These are phyloP conservation scores for Colletotrichum lindemuthianum DNA, from an alignment of 2,329 filamentous ascomycete species.

Conservation along the genomic window DNA sequence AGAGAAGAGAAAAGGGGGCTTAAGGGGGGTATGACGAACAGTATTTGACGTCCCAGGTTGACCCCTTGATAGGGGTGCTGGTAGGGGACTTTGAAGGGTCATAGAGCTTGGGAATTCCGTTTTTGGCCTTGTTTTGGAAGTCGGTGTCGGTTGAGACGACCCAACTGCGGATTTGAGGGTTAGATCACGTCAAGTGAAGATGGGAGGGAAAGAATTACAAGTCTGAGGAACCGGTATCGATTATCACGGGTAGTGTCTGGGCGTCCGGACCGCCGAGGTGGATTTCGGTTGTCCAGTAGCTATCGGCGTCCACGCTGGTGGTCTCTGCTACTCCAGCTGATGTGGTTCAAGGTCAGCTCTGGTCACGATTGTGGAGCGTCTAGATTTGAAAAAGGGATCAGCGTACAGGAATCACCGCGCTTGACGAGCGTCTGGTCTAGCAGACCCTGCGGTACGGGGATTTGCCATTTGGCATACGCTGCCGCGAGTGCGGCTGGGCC, in stretches of 20 bases:
- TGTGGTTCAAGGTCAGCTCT: too few species aligned
- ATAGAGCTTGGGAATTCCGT: conserved; percentile 58
- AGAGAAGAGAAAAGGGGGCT: not conserved
- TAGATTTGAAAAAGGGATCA: too few species aligned
- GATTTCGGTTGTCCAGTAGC: conserved; percentile 29
- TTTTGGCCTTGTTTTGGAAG: conserved; percentile 5
- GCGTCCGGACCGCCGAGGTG: conserved; percentile 14
- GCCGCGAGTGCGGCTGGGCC: conserved; percentile 30
- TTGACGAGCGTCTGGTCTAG: too few species aligned
- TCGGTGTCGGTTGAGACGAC: conserved; percentile 46
- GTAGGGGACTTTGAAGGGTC: conserved; percentile 57
- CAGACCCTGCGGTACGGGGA: conserved; percentile 26
- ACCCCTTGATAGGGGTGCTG: conserved; percentile 51
- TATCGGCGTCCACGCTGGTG: conserved; percentile 6
- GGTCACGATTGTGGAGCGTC: too few species aligned
- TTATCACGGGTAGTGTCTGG: conserved; percentile 28
- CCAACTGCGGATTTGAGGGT: conserved; percentile 10
- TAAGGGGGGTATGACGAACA: conserved; percentile 51
- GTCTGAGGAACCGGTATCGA: conserved; percentile 28
- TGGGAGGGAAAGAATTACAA: conserved; percentile 2
- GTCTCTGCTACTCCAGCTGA: conserved; percentile 16
- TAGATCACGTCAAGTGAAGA: not conserved
- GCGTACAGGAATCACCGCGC: too few species aligned
- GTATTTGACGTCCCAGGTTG: conserved; percentile 61
- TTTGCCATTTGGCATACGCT: conserved; percentile 27